Evolutionary conservation across 345 rosid species (phyloP).

Genomic region (Cardamine occulta): DNA sequence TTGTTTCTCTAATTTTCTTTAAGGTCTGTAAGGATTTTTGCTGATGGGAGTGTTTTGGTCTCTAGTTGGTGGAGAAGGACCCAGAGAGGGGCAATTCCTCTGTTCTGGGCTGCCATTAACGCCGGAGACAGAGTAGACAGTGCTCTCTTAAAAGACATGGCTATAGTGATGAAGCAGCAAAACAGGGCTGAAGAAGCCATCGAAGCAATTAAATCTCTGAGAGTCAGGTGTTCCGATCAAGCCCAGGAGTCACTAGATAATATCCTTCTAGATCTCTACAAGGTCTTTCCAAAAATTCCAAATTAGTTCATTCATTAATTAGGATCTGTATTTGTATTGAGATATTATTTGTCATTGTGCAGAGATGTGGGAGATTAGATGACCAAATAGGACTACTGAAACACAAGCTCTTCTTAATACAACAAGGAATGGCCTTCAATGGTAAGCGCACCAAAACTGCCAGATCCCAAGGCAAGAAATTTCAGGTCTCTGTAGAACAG

Average conservation of each 20-base stretch:
- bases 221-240: slow-evolving; percentile 84
- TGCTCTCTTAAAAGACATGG: slow-evolving; percentile 95
- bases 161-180: slow-evolving; percentile 97
- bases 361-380: slow-evolving; percentile 95
- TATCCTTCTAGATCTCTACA: slow-evolving; percentile 87
- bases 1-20: neutral
- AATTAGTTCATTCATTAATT: neutral
- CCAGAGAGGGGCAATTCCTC: slow-evolving; percentile 85
- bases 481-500: slow-evolving; percentile 95
- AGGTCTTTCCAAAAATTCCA: slow-evolving; percentile 50
- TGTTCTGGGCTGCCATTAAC: slow-evolving; percentile 96
- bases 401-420: slow-evolving; percentile 77
- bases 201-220: slow-evolving; percentile 87
- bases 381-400: slow-evolving; percentile 78
- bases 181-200: slow-evolving; percentile 93
- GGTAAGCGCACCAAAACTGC: slow-evolving; percentile 97
- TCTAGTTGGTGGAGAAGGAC: slow-evolving; percentile 91
- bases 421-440: slow-evolving; percentile 92
- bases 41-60: too few species aligned
- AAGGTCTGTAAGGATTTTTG: too few species aligned
- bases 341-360: slow-evolving; percentile 26
- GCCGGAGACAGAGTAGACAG: slow-evolving; percentile 94
- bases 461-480: slow-evolving; percentile 92
- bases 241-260: slow-evolving; percentile 98
- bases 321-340: slow-evolving; percentile 10